phyloP scores from a whole-genome alignment of 2,329 filamentous ascomycete genomes.

The Rachicladosporium sp. region DNA sequence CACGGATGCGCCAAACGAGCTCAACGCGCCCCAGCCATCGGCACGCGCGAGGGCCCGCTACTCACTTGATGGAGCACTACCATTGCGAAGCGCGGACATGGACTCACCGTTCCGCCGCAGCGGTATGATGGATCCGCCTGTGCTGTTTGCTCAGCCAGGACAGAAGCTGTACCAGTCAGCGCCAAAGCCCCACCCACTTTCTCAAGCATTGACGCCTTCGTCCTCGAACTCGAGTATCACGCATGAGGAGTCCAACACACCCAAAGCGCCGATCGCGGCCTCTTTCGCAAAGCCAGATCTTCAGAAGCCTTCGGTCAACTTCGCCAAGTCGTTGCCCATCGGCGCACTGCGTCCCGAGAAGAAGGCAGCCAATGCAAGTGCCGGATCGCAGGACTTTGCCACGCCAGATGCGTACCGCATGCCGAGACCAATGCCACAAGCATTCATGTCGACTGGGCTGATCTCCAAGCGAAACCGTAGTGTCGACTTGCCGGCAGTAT shows the following conservation, averaged over 20 bases:
- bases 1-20: slow-evolving; percentile 19
- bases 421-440: slow-evolving; percentile 63
- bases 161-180: slow-evolving; percentile 25
- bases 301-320: slow-evolving; percentile 29
- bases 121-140: slow-evolving; percentile 53
- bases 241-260: slow-evolving; percentile 43
- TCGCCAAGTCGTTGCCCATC: slow-evolving; percentile 65
- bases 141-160: slow-evolving; percentile 22
- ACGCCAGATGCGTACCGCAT: slow-evolving; percentile 68
- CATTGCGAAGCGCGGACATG: slow-evolving; percentile 52
- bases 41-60: slow-evolving; percentile 46
- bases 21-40: slow-evolving; percentile 15
- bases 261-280: slow-evolving; percentile 17
- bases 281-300: slow-evolving; percentile 20
- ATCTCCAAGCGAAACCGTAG: slow-evolving; percentile 85
- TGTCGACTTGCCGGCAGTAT: slow-evolving; percentile 47
- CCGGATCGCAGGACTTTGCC: slow-evolving; percentile 35
- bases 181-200: slow-evolving; percentile 62
- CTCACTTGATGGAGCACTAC: slow-evolving; percentile 66
- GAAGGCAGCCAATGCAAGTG: no score
- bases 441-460: slow-evolving; percentile 87
- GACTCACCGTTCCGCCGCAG: slow-evolving; percentile 45
- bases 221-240: slow-evolving; percentile 67
- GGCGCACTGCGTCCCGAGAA: slow-evolving; percentile 42
- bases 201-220: slow-evolving; percentile 74